phyloP scores from a whole-genome alignment of 768 basidiomycete genomes.

The Russula emetica region DNA sequence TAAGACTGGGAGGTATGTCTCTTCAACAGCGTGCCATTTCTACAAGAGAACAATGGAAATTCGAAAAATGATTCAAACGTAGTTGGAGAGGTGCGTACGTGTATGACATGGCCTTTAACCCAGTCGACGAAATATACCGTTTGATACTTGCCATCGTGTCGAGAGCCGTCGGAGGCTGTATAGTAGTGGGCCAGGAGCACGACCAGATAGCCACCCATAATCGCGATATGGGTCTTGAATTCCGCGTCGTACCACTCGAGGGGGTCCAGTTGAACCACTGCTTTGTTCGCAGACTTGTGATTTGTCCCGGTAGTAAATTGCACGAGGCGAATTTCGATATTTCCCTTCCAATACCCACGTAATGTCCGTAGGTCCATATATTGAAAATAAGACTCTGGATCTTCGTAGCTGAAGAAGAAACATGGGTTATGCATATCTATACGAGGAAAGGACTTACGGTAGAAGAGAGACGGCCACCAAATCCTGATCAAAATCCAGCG shows the following conservation, averaged over 20 bases:
- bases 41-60: neutral
- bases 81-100: conserved; percentile 1
- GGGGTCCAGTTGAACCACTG: conserved; percentile 1
- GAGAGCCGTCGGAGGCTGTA: too few species aligned
- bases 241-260: neutral
- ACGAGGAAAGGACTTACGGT: conserved; percentile 5
- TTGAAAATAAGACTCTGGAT: too few species aligned
- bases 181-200: conserved; percentile 20
- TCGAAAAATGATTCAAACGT: neutral
- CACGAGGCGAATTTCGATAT: conserved; percentile 5
- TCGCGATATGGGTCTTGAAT: conserved; percentile 1
- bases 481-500: conserved; percentile 16
- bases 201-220: conserved; percentile 9
- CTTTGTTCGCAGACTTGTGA: neutral
- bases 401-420: neutral
- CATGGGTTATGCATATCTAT: neutral
- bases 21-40: neutral
- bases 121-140: conserved; percentile 12
- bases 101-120: neutral
- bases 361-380: too few species aligned
- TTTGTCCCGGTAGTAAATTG: conserved; percentile 3
- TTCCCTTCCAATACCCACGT: too few species aligned
- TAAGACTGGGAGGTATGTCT: conserved; percentile 6
- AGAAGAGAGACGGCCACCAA: conserved; percentile 1
- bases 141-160: neutral